Evolutionary conservation across 129 eudicot species (phyloP), one percentile per base, ranked within the genome.

Genomic region (Artemisia annua): DNA sequence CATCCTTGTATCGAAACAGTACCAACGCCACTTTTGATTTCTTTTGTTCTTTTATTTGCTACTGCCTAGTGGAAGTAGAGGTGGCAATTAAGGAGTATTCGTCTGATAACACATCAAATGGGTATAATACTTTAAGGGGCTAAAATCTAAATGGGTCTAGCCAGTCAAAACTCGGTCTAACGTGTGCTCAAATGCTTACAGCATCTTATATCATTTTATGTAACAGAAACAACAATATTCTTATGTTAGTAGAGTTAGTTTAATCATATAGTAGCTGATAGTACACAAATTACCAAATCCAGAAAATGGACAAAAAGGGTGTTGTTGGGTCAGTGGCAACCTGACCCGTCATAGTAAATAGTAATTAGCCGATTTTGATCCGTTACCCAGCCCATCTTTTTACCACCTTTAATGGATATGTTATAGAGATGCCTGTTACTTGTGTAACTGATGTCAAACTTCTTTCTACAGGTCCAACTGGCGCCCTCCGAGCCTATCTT

Each of bases 401-500:
- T 63, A 52, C 52, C 24, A 19, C 28, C 18, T 11, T 22, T 5
- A 28, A 17, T 63, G 8, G 24, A 69, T 28, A 30, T 52, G 7
- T 39, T 39, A 39, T 6, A 39, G 20, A 53, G 35, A 13, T 70
- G 24, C 28, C 11, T 53, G 12, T 32, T 53, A 35, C 26, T 2
- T 54, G n/a, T n/a, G 72, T 65, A 39, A 73, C 17, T 11, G 48
- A 14, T 28, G 17, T 70, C 22, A 19, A 63, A 52, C 15, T 75
- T 51, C 62, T 71, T 39, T 15, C 13, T 60, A 66, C 88, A 93
- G 95, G 95, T 50, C 95, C 96, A 11, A 85, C 74, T 30, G 96
- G 98, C 48, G 83, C 79, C 39, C 77, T 94, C 48, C 87, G 86
- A 46, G 72, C 70, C 24, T 94, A 90, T 81, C 73, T 94, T 50